Evolutionary conservation across 169 alveolate species (phyloP).

Genomic region (Eimeria maxima): DNA sequence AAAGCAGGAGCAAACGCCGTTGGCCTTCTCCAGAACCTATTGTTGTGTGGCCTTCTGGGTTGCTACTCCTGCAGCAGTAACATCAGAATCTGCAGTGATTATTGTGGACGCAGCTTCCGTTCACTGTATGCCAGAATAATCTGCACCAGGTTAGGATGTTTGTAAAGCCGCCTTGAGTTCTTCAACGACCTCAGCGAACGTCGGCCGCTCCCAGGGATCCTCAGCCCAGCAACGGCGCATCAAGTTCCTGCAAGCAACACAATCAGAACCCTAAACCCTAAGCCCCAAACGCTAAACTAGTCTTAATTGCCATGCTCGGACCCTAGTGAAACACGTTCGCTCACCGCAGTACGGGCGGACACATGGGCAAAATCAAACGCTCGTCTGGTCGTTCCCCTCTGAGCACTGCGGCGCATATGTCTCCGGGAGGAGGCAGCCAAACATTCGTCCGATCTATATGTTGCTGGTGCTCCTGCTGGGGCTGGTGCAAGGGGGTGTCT

Average conservation of each 20-base stretch:
- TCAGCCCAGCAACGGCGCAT: slow-evolving; percentile 78
- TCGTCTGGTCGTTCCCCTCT: slow-evolving; percentile 86
- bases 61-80: slow-evolving; percentile 18
- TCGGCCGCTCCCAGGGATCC: slow-evolving; percentile 67
- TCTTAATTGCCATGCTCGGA: neutral
- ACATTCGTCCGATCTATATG: slow-evolving; percentile 55
- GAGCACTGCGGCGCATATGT: slow-evolving; percentile 64
- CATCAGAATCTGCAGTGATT: neutral
- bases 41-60: neutral
- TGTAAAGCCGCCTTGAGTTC: slow-evolving; percentile 57
- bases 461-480: slow-evolving; percentile 31
- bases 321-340: neutral
- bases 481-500: neutral
- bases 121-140: neutral
- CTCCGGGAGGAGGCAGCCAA: slow-evolving; percentile 77
- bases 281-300: neutral
- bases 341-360: slow-evolving; percentile 85
- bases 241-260: slow-evolving; percentile 44
- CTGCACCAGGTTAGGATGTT: neutral
- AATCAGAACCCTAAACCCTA: neutral
- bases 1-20: neutral
- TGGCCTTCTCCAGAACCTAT: neutral
- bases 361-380: slow-evolving; percentile 82
- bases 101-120: neutral
- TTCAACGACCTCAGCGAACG: slow-evolving; percentile 71